These are phyloP conservation scores for Paecilomyces fulvus DNA, from an alignment of 2,329 filamentous ascomycete species.

Conservation along the genomic window DNA sequence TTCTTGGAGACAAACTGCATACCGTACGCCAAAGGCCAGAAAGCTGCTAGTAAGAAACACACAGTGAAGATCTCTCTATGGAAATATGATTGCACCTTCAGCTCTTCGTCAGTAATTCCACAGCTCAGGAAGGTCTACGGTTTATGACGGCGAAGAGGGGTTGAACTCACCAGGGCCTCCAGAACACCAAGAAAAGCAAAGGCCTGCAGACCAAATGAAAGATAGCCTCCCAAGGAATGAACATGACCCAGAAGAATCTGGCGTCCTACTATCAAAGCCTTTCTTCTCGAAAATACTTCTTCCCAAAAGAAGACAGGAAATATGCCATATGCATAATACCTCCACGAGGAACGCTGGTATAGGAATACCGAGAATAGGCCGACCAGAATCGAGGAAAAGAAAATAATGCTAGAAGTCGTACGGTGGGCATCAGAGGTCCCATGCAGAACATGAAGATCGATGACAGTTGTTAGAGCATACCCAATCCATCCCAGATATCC, in stretches of 20 bases:
- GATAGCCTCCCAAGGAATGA: constrained; percentile 48
- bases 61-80: constrained; percentile 77
- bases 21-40: constrained; percentile 74
- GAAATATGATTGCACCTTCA: constrained; percentile 81
- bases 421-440: constrained; percentile 57
- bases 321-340: constrained; percentile 85
- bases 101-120: constrained; percentile 1
- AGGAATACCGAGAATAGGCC: constrained; percentile 70
- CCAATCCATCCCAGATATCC: constrained; percentile 96
- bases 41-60: constrained; percentile 64
- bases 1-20: constrained; percentile 62
- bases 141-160: not conserved
- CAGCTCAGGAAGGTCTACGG: constrained; percentile 1
- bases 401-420: constrained; percentile 48
- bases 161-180: constrained; percentile 59
- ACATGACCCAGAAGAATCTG: constrained; percentile 62
- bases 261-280: constrained; percentile 59
- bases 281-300: constrained; percentile 73
- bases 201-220: constrained; percentile 55
- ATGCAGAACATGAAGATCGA: constrained; percentile 79
- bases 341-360: constrained; percentile 66
- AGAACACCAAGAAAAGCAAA: constrained; percentile 65
- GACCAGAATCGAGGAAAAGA: constrained; percentile 70
- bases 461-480: constrained; percentile 79
- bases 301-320: constrained; percentile 97